phyloP scores from a whole-genome alignment of 2,329 filamentous ascomycete species.

The Xylaria sp. region DNA sequence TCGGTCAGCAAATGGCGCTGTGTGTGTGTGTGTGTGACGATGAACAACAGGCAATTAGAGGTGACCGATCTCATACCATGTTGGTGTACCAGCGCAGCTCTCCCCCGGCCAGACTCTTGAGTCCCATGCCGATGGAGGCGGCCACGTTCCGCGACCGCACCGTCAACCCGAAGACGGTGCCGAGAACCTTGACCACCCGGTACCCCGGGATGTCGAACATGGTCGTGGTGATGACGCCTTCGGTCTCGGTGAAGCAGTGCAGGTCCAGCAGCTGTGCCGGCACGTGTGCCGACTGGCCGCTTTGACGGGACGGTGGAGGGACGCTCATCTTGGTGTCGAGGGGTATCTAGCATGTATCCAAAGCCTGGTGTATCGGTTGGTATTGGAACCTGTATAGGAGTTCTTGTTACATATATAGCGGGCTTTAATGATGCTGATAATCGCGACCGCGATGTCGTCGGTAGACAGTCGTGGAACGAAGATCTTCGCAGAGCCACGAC shows the following conservation, averaged over 20 bases:
- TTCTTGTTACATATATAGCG: not conserved
- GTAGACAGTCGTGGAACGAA: not conserved
- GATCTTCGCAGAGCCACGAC: not conserved
- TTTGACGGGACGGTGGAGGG: constrained; percentile 1
- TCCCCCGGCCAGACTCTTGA: constrained; percentile 61
- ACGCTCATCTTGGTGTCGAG: not conserved
- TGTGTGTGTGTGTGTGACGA: too few relatives aligned
- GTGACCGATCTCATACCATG: constrained; percentile 41
- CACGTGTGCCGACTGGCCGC: constrained; percentile 34
- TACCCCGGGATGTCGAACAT: constrained; percentile 68
- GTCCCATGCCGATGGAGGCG: constrained; percentile 56
- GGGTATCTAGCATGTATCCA: not conserved
- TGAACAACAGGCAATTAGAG: not conserved
- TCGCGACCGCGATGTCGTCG: too few relatives aligned
- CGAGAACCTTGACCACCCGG: constrained; percentile 58
- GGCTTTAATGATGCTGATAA: not conserved
- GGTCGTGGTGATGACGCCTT: constrained; percentile 63
- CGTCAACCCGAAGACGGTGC: constrained; percentile 60
- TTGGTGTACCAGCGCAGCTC: constrained; percentile 63
- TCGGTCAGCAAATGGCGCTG: not conserved
- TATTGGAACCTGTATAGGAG: not conserved
- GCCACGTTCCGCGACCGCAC: constrained; percentile 62
- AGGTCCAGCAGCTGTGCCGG: constrained; percentile 49
- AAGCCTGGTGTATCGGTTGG: not conserved
- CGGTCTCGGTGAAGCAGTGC: constrained; percentile 64